Evolutionary conservation across 2,329 filamentous ascomycete genomes (phyloP), one percentile per base, ranked within the genome.

Genomic region (Phoma sp.): DNA sequence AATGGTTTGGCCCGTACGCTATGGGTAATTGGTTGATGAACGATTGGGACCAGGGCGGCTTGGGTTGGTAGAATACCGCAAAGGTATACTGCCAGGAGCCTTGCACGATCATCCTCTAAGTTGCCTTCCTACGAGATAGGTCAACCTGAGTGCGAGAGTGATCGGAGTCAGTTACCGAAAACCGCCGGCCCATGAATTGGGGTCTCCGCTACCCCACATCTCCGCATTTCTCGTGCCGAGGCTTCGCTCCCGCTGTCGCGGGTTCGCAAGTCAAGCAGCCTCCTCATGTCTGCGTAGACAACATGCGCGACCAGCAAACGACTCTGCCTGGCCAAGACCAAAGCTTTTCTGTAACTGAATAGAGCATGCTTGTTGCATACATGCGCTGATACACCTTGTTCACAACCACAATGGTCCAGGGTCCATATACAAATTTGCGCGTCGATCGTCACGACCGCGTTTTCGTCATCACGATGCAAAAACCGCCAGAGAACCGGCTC

Each of bases 391-490:
- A 35, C 6, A n/a, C n/a, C 2, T 6, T 12, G 13, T 48, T 32
- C n/a, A 41, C n/a, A 44, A 32, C 37, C 38, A 58, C 43, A 27
- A 73, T 73, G 69, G 40, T 53, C 13, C 22, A 71, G 8, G 67
- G 69, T 31, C 44, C 65, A 13, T 75, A 81, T 61, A 72, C 72
- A 38, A 77, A 81, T 56, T 72, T 83, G 31, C 73, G 76, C 5
- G 70, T 83, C 29, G 76, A 78, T 50, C 78, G 78, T 50, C 68
- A 80, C 68, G 78, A 76, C 59, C 77, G 79, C 56, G 70, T 82
- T 59, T 84, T 82, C 65, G 73, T 84, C 48, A 77, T 85, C 43
- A 84, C 81, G 8, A 80, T 85, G 76, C 77, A 81, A 46, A 83
- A 83, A 61, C 74, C 79, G 9, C 81, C 81, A 1, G 82, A 84